Base-by-base conservation (phyloP, 306 rosid species). In the Lablab purpureus region DNA sequence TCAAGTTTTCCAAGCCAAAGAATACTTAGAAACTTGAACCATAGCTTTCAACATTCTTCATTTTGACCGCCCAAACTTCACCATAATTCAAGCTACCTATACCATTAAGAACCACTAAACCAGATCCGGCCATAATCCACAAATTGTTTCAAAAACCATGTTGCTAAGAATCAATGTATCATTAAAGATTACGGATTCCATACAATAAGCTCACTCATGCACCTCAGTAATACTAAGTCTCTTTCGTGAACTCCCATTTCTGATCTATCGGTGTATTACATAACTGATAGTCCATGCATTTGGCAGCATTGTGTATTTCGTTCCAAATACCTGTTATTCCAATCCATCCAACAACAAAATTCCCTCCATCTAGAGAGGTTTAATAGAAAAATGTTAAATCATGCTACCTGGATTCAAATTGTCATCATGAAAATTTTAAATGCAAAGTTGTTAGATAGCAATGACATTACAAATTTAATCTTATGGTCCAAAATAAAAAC, bases 181-280 rank as follows among this genome's bases (percentile, higher is more conserved):
- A 73, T 21, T 2, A 21, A 41, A 41, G 6, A 21, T 22, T 41
- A 21, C 25, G 2, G 50, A 21, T 66, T 40, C 11, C 9, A 21
- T 1, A 43, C 30, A 21, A 23, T 67, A 45, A 43, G 30, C 73
- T 47, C 13, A 45, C 55, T 14, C 51, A 8, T 14, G 15, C 22
- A 43, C 73, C 56, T 18, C 25, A 45, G 12, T 10, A 40, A 10
- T 40, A 40, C 45, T 10, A 40, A 40, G 13, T 21, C 15, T 25
- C 34, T 67, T 28, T 41, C 34, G 6, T 13, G 36, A 19, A 41
- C 13, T 43, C 55, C 34, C 30, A 4, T 36, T 45, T 43, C 73
- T 23, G 55, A 55, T 65, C 71, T 40, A 19, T 66, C 6, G 18
- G 51, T 40, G 71, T 34, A 64, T 64, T 64, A 34, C 69, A 64